phyloP scores from a whole-genome alignment of 257 asterid species.

The Solanum paucissectum region DNA sequence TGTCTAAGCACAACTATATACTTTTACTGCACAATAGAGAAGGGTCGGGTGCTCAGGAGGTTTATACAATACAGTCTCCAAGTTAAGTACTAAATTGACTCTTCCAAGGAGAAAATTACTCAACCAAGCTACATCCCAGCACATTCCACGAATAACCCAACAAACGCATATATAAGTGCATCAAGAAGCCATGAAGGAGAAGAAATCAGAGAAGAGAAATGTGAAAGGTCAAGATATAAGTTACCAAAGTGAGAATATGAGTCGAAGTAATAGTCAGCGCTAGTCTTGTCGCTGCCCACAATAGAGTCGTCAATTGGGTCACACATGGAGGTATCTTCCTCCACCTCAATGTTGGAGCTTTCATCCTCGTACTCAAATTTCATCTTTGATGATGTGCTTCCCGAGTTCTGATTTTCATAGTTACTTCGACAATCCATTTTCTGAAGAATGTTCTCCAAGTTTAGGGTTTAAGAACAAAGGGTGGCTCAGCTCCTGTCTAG shows the following conservation, averaged over 20 bases:
- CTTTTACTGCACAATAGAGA: neutral
- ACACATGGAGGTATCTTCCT: slow-evolving; percentile 60
- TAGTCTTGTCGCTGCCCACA: slow-evolving; percentile 57
- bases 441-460: neutral
- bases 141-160: neutral
- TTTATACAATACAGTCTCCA: neutral
- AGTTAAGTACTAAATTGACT: neutral
- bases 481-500: neutral
- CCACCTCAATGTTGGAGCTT: slow-evolving; percentile 48
- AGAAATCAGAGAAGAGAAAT: neutral
- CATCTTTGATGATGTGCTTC: neutral
- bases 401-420: neutral
- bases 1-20: neutral
- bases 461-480: neutral
- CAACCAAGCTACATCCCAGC: neutral
- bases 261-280: slow-evolving; percentile 91
- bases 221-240: neutral
- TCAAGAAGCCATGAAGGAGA: neutral
- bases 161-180: neutral
- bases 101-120: neutral
- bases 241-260: slow-evolving; percentile 95
- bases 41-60: neutral
- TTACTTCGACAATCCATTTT: neutral
- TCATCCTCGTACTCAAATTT: neutral
- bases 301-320: slow-evolving; percentile 7